A percentile compares a stretch with the other conserved stretches of the same genome.
Conservation (phyloP, 495 filamentous ascomycete genomes). For the Podospora fimiseda region DNA sequence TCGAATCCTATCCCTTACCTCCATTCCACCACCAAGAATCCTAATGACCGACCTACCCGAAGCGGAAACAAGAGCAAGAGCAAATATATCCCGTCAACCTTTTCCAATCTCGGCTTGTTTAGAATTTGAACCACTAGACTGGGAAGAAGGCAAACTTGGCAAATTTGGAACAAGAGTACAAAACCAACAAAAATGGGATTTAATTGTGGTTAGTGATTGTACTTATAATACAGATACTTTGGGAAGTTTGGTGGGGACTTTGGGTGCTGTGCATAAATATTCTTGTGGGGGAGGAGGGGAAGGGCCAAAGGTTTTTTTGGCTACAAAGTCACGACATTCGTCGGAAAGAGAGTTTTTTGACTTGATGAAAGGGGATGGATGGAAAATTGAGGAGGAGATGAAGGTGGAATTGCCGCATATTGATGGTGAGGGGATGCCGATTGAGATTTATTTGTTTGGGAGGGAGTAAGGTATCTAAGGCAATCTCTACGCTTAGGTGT, state of each 20-base stretch:
- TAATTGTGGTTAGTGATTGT: slow-evolving; percentile 83
- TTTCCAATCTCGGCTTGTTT: not conserved
- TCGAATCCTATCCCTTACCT: slow-evolving; percentile 40
- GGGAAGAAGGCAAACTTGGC: slow-evolving; percentile 46
- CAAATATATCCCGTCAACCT: slow-evolving; percentile 32
- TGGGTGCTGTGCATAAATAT: slow-evolving; percentile 45
- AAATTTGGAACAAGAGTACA: slow-evolving; percentile 30
- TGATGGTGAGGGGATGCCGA: slow-evolving; percentile 50
- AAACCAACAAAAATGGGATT: slow-evolving; percentile 50
- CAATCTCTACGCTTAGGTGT: too few species aligned
- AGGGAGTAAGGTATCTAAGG: slow-evolving; percentile 18
- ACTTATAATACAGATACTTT: slow-evolving; percentile 88
- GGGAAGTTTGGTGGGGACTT: slow-evolving; percentile 64
- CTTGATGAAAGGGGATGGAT: slow-evolving; percentile 56
- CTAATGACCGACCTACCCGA: slow-evolving; percentile 79
- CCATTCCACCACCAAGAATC: slow-evolving; percentile 35
- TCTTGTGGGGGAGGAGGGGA: slow-evolving; percentile 7
- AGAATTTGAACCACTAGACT: slow-evolving; percentile 65
- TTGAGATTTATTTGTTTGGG: slow-evolving; percentile 54
- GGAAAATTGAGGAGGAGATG: slow-evolving; percentile 43
- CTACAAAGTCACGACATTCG: slow-evolving; percentile 79
- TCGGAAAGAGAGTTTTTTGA: slow-evolving; percentile 77
- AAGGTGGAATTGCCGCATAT: slow-evolving; percentile 51
- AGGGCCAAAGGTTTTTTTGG: slow-evolving; percentile 52
- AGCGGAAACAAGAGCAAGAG: slow-evolving; percentile 49